A percentile compares a stretch with the other conserved stretches of the same genome.
Conservation (phyloP, 75 land plant species). For the Azolla pinnata region DNA sequence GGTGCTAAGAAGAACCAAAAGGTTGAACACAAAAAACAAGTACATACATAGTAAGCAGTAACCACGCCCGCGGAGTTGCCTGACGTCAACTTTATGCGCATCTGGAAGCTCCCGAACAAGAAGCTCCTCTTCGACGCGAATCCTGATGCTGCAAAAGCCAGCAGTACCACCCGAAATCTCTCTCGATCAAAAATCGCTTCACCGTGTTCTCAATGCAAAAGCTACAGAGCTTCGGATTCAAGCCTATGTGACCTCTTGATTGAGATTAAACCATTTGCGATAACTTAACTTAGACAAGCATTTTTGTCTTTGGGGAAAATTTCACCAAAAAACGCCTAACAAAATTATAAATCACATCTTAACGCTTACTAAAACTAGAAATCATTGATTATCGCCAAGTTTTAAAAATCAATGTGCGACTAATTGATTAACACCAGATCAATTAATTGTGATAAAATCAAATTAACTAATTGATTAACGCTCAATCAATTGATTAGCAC, state of each 20-base stretch:
- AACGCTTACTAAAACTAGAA: too few relatives aligned
- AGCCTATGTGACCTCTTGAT: background rate
- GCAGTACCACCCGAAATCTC: background rate
- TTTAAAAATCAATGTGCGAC: too few relatives aligned
- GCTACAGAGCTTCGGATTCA: background rate
- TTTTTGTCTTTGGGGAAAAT: background rate
- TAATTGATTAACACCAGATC: too few relatives aligned
- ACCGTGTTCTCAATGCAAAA: background rate
- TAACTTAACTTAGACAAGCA: background rate
- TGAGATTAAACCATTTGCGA: background rate
- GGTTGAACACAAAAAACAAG: background rate
- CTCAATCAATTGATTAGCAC: too few relatives aligned
- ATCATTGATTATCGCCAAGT: too few relatives aligned
- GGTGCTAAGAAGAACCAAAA: too few relatives aligned
- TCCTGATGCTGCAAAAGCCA: constrained; percentile 15
- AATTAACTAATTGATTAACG: too few relatives aligned
- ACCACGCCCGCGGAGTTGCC: constrained; percentile 23
- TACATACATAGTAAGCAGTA: constrained; percentile 18
- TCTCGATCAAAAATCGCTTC: background rate
- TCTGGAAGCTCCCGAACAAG: constrained; percentile 15
- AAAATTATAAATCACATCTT: too few relatives aligned
- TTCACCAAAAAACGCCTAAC: background rate
- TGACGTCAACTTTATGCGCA: constrained; percentile 16
- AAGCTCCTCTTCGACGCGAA: constrained; percentile 10
- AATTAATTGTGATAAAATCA: too few relatives aligned